Evolutionary conservation across 1,139 yeast genomes (phyloP).

Genomic region (Nakaseomyces nivariensis): DNA sequence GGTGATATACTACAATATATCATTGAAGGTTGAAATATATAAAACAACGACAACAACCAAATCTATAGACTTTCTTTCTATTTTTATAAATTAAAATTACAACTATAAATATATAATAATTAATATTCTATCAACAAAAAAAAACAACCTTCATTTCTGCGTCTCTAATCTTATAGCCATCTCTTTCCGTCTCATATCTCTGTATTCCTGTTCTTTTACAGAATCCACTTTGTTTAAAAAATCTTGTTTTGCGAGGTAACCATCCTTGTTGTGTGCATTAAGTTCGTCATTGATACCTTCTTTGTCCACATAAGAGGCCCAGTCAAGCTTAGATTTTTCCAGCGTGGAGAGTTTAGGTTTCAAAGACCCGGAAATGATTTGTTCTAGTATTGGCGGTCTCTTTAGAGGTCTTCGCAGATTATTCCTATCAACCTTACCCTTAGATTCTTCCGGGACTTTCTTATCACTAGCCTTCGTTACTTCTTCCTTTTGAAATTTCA

Average conservation of each 20-base stretch:
- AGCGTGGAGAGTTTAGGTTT: conserved; percentile 73
- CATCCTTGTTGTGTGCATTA: conserved; percentile 62
- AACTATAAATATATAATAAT: background rate
- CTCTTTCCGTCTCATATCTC: conserved; percentile 40
- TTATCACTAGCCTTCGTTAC: background rate
- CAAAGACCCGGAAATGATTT: conserved; percentile 47
- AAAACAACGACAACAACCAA: background rate
- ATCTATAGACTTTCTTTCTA: background rate
- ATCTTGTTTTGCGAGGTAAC: conserved; percentile 85
- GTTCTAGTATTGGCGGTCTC: conserved; percentile 70
- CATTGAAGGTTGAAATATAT: background rate
- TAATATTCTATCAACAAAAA: background rate
- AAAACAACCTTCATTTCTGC: background rate
- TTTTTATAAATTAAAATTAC: background rate
- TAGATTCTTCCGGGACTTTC: background rate
- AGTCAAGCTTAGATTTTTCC: conserved; percentile 86
- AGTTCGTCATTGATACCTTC: conserved; percentile 79
- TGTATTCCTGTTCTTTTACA: conserved; percentile 54
- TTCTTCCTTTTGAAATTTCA: conserved; percentile 30
- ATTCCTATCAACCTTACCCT: background rate
- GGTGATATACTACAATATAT: conserved; percentile 82
- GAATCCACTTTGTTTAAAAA: conserved; percentile 70
- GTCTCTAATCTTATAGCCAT: conserved; percentile 20
- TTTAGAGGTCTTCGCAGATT: conserved; percentile 39
- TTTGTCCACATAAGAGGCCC: conserved; percentile 91